These are phyloP conservation scores for Boletus coccyginus DNA, from an alignment of 768 basidiomycete genomes.

Conservation along the genomic window DNA sequence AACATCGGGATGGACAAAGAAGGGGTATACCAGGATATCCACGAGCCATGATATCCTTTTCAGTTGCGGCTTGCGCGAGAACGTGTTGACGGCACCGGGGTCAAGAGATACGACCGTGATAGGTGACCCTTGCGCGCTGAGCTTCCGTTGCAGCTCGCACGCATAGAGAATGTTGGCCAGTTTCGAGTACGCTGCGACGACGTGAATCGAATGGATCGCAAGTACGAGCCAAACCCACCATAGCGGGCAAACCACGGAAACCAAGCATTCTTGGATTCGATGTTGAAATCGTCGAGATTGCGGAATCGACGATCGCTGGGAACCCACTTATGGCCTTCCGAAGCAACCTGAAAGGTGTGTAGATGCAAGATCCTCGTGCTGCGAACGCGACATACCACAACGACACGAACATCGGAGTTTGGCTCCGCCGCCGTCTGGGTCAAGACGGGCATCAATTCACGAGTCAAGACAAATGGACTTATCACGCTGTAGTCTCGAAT, in stretches of 20 bases:
- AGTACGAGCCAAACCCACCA: conserved; percentile 19
- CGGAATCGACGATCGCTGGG: conserved; percentile 25
- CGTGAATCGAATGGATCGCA: neutral
- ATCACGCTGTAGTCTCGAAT: conserved; percentile 37
- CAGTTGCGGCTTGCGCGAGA: conserved; percentile 22
- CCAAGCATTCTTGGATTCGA: conserved; percentile 27
- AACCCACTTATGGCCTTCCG: conserved; percentile 25
- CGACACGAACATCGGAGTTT: conserved; percentile 57
- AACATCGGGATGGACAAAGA: conserved; percentile 15
- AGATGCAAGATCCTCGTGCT: neutral
- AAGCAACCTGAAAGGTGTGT: conserved; percentile 31
- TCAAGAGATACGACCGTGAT: conserved; percentile 30
- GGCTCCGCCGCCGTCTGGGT: conserved; percentile 45
- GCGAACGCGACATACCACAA: conserved; percentile 42
- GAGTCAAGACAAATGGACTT: conserved; percentile 54
- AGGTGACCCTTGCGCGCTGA: conserved; percentile 28
- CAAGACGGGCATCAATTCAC: conserved; percentile 51
- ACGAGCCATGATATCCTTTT: conserved; percentile 19
- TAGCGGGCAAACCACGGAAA: conserved; percentile 29
- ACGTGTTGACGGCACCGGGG: conserved; percentile 34
- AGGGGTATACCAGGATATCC: conserved; percentile 15
- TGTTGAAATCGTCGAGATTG: conserved; percentile 36
- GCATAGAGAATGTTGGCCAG: conserved; percentile 50
- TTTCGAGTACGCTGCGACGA: conserved; percentile 44
- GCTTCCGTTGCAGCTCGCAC: conserved; percentile 46